Conservation (phyloP, 1,284 basidiomycete species). For the Xerocomus amazonicus region DNA sequence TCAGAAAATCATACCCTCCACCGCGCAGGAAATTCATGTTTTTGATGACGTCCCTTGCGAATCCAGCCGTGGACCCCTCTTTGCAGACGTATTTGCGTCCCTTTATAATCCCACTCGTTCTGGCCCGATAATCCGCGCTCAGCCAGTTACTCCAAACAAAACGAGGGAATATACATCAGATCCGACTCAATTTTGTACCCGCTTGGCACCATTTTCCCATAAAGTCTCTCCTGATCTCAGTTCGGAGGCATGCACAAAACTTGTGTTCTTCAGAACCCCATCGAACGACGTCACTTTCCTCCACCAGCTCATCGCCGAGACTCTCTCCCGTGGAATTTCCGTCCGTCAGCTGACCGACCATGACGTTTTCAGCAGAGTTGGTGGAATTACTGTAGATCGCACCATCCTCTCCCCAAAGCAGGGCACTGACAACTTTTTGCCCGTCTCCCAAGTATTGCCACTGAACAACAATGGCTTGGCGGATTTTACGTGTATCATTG, state of each 20-base stretch:
- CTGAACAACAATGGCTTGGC: slow-evolving; percentile 49
- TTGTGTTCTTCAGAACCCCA: slow-evolving; percentile 63
- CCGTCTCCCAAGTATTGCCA: slow-evolving; percentile 51
- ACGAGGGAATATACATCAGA: slow-evolving; percentile 51
- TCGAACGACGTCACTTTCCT: slow-evolving; percentile 51
- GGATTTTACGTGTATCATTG: slow-evolving; percentile 71
- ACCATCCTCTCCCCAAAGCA: slow-evolving; percentile 54
- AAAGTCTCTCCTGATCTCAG: slow-evolving; percentile 20
- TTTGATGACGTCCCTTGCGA: slow-evolving; percentile 71
- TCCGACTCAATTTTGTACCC: slow-evolving; percentile 43
- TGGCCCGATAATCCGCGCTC: slow-evolving; percentile 49
- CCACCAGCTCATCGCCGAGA: slow-evolving; percentile 52
- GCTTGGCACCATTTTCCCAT: slow-evolving; percentile 38
- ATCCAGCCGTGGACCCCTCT: slow-evolving; percentile 62
- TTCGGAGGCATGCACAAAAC: slow-evolving; percentile 37
- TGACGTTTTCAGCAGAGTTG: slow-evolving; percentile 68
- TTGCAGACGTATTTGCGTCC: slow-evolving; percentile 66
- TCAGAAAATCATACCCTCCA: slow-evolving; percentile 52
- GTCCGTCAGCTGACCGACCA: slow-evolving; percentile 60
- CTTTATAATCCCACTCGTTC: slow-evolving; percentile 43
- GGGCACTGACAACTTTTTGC: slow-evolving; percentile 36
- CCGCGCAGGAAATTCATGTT: slow-evolving; percentile 59
- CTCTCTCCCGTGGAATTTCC: slow-evolving; percentile 54
- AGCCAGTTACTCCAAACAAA: slow-evolving; percentile 55
- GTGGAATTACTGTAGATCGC: slow-evolving; percentile 60